Percentiles rank a stretch among this genome's conserved stretches.
These are phyloP conservation scores for Evernia prunastri DNA, from an alignment of 495 filamentous ascomycete species.

Conservation along the genomic window DNA sequence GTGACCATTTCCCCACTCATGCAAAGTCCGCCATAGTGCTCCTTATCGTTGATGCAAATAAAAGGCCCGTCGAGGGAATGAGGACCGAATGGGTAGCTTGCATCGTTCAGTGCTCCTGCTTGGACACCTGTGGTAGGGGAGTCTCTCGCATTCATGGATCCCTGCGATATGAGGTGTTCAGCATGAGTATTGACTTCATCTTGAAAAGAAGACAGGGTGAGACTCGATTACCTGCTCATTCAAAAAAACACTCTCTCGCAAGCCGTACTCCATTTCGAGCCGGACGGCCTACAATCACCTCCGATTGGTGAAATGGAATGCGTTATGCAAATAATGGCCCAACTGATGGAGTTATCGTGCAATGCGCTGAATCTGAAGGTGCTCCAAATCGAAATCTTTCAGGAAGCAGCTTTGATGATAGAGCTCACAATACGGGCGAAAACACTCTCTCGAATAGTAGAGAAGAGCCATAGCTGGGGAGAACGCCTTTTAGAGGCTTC, in stretches of 20 bases:
- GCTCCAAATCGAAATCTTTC: neutral
- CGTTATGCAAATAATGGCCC: neutral
- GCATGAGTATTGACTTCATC: neutral
- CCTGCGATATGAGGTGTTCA: neutral
- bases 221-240: neutral
- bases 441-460: too few species aligned
- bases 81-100: neutral
- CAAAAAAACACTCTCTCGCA: neutral
- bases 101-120: neutral
- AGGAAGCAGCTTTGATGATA: neutral
- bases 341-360: neutral
- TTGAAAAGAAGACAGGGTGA: neutral
- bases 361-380: neutral
- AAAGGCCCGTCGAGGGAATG: neutral
- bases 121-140: neutral
- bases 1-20: neutral
- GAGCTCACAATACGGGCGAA: neutral
- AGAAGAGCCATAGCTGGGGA: neutral
- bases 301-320: neutral
- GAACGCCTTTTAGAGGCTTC: neutral
- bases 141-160: too few species aligned
- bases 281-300: neutral
- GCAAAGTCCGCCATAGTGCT: too few species aligned
- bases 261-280: neutral
- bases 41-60: too few species aligned